Evolutionary conservation across 257 asterid genomes (phyloP).

Genomic region (Scutellaria minor): DNA sequence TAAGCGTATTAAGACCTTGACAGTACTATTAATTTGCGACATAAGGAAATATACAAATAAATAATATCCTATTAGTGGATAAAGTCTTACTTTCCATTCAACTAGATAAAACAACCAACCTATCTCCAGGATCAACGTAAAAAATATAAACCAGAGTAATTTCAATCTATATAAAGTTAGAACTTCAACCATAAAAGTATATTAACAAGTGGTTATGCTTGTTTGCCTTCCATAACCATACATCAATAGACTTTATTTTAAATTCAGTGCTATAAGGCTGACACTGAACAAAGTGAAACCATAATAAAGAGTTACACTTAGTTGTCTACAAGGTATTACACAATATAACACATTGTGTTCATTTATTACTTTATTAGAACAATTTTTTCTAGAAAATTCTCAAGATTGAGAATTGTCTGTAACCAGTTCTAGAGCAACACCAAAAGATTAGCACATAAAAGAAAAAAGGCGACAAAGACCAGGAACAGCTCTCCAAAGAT

Average conservation of each 20-base stretch:
- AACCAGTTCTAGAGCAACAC: not conserved
- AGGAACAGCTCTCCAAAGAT: not conserved
- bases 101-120: not conserved
- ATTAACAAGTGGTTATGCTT: not conserved
- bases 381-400: not conserved
- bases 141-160: not conserved
- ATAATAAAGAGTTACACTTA: not conserved
- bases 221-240: not conserved
- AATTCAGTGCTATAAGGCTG: not conserved
- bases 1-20: conserved; percentile 16
- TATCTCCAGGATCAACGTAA: not conserved
- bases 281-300: not conserved
- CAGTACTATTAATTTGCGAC: conserved; percentile 11
- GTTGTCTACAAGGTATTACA: not conserved
- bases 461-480: not conserved
- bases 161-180: conserved; percentile 11
- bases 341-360: not conserved
- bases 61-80: conserved; percentile 3
- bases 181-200: conserved; percentile 15
- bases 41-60: conserved; percentile 6
- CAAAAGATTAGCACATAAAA: not conserved
- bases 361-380: not conserved
- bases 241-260: not conserved
- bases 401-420: not conserved
- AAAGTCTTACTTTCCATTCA: conserved; percentile 12